phyloP scores from a whole-genome alignment of 1,139 yeast genomes.

The Diutina ranongensis region DNA sequence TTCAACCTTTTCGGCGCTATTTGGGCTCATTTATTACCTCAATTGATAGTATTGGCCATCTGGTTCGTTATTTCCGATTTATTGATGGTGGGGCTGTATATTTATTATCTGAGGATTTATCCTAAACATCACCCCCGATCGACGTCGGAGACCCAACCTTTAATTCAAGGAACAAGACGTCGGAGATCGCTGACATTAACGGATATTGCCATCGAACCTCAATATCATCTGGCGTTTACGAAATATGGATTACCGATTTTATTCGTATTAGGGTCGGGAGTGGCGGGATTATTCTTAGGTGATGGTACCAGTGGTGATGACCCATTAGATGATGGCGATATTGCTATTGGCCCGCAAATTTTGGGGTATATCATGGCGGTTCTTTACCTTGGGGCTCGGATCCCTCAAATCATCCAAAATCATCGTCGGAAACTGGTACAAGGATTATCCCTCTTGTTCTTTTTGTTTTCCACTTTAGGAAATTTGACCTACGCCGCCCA shows the following conservation, averaged over 20 bases:
- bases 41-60: conserved; percentile 55
- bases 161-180: conserved; percentile 5
- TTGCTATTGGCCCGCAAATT: conserved; percentile 51
- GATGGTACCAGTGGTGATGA: not conserved
- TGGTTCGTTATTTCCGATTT: conserved; percentile 70
- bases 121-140: conserved; percentile 21
- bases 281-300: conserved; percentile 47
- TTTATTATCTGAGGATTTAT: conserved; percentile 40
- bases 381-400: conserved; percentile 63
- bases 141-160: not conserved
- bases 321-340: conserved; percentile 8
- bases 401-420: conserved; percentile 72
- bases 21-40: conserved; percentile 63
- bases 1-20: conserved; percentile 57
- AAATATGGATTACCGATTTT: conserved; percentile 48
- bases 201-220: conserved; percentile 33
- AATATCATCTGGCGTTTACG: conserved; percentile 32
- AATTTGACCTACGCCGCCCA: conserved; percentile 71
- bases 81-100: conserved; percentile 48
- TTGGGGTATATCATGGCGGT: conserved; percentile 64
- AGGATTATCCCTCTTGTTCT: conserved; percentile 66
- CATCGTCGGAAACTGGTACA: conserved; percentile 56
- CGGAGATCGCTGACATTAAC: conserved; percentile 35
- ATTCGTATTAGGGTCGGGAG: conserved; percentile 61
- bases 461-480: conserved; percentile 64